Evolutionary conservation across 371 early-diverging fungal species (phyloP), one percentile per base, ranked within the genome.

Genomic region (Parasitella parasitica): DNA sequence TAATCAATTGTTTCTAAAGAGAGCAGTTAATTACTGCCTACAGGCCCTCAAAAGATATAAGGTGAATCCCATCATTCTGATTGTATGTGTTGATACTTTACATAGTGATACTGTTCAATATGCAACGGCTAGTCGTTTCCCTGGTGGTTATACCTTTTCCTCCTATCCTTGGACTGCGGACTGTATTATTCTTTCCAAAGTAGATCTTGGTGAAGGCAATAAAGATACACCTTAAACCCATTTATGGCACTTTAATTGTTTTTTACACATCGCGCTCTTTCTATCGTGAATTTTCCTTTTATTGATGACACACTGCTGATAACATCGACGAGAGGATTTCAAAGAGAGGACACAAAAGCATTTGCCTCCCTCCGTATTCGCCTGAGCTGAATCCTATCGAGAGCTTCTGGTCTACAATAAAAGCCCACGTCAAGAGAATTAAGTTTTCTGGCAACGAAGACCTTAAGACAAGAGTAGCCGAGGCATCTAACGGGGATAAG

Each of bases 121-220:
- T 37, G 48, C 39, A 48, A 35, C 16, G 18, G 34, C 27, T 20
- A 54, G 55, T 18, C 38, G 27, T 43, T 13, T 61, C 18, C 28
- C 48, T 54, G 54, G 62, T 3, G 41, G 26, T 6, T 43, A 48
- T 48, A 49, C 26, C 41, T 57, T 57, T 48, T 49, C 46, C 28
- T 61, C 34, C 3, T 30, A 52, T 35, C 41, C 61, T 36, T 63
- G 38, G 57, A 57, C 57, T 15, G 52, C 36, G 22, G 30, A 62
- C 4, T 62, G 62, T 30, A 28, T 22, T 30, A 55, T 55, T 48
- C 35, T 61, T 54, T 54, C 48, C 9, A 46, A 48, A 61, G 54
- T 54, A 48, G 49, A 49, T 49, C 30, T 61, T n/a, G n/a, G n/a
- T n/a, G n/a, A 13, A 15, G 22, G n/a, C 15, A 49, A 27, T n/a